Evolutionary conservation across 306 rosid genomes (phyloP).

Genomic region (Coriaria nepalensis): DNA sequence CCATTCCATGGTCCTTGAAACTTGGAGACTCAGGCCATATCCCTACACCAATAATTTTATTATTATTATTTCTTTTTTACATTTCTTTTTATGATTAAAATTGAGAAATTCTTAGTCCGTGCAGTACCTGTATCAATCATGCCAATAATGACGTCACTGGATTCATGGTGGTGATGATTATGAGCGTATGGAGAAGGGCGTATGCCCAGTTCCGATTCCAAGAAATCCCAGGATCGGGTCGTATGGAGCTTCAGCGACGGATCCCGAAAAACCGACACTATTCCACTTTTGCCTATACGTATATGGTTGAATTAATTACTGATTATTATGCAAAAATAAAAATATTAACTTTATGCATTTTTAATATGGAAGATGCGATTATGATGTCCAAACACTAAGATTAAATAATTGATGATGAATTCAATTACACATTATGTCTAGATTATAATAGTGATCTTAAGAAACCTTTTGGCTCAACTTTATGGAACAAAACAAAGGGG

Average conservation of each 20-base stretch:
- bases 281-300: conserved; percentile 42
- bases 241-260: conserved; percentile 55
- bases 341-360: background rate
- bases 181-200: background rate
- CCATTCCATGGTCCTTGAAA: conserved; percentile 59
- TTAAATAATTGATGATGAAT: too few species aligned
- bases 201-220: conserved; percentile 38
- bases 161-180: conserved; percentile 3
- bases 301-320: conserved; percentile 2
- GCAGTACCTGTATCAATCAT: conserved; percentile 66
- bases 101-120: too few species aligned
- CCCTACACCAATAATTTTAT: conserved; percentile 33
- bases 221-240: conserved; percentile 90
- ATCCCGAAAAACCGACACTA: conserved; percentile 71
- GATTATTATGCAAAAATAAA: background rate
- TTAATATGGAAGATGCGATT: background rate
- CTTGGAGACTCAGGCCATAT: conserved; percentile 95
- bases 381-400: background rate
- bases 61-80: background rate
- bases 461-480: background rate
- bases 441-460: too few species aligned
- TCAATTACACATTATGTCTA: too few species aligned
- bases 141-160: conserved; percentile 54
- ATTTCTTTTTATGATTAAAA: too few species aligned
- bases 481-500: conserved; percentile 1